These are phyloP conservation scores for Limonomyces culmigenus DNA, from an alignment of 1,284 basidiomycete species.

Conservation along the genomic window DNA sequence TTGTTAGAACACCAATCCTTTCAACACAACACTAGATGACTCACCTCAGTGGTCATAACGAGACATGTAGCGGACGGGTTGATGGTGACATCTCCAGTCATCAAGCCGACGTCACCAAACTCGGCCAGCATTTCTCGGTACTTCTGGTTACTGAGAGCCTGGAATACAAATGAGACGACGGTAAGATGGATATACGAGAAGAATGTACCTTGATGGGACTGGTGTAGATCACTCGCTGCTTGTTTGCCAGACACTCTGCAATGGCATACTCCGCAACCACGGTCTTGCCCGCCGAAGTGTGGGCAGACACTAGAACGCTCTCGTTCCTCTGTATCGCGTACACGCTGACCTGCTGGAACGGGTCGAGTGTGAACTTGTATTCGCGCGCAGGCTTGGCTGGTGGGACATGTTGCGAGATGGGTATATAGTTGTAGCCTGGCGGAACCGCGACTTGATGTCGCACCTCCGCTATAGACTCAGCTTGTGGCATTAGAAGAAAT, in stretches of 20 bases:
- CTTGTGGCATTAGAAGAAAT: not conserved
- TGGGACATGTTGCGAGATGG: conserved; percentile 86
- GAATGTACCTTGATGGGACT: conserved; percentile 91
- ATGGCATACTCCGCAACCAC: conserved; percentile 99
- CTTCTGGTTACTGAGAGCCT: conserved; percentile 97
- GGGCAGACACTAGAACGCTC: conserved; percentile 95
- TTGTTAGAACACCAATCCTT: not conserved
- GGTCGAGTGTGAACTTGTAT: conserved; percentile 95
- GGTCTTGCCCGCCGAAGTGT: conserved; percentile 97
- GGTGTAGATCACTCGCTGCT: conserved; percentile 96
- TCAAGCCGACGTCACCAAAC: conserved; percentile 95
- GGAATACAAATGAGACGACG: conserved; percentile 8
- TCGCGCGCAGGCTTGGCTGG: conserved; percentile 80
- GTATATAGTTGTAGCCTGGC: conserved; percentile 79
- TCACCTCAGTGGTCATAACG: conserved; percentile 97
- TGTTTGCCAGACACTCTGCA: conserved; percentile 83
- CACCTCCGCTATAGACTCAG: conserved; percentile 29
- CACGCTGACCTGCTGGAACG: conserved; percentile 92
- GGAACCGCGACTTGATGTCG: conserved; percentile 94
- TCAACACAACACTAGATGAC: conserved; percentile 9
- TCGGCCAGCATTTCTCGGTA: conserved; percentile 95
- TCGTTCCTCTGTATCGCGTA: conserved; percentile 94
- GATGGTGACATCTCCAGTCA: conserved; percentile 99
- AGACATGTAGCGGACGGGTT: conserved; percentile 94
- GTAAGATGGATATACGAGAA: conserved; percentile 1